Conservation (phyloP, 2,329 filamentous ascomycete species). For the Trichoderma sp. region DNA sequence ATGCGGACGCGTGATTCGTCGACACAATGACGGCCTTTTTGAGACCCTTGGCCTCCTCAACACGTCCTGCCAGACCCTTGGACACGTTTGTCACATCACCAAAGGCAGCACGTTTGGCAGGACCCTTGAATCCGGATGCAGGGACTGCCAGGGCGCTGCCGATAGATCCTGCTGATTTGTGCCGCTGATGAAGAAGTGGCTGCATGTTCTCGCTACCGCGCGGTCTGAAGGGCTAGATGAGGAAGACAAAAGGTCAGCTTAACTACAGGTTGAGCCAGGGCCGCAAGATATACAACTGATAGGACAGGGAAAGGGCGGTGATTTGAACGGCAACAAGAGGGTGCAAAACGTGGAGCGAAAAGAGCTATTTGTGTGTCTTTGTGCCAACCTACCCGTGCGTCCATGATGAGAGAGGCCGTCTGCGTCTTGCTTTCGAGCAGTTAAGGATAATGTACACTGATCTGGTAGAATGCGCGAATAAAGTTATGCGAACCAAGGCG, state of each 20-base stretch:
- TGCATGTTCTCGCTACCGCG: constrained; percentile 54
- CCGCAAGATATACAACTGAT: background rate
- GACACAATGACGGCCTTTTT: constrained; percentile 31
- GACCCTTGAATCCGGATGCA: constrained; percentile 34
- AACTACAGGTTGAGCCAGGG: background rate
- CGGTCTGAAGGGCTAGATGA: constrained; percentile 38
- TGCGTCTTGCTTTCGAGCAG: constrained; percentile 20
- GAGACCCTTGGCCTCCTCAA: constrained; percentile 36
- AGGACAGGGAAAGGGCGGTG: background rate
- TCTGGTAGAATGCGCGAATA: constrained; percentile 25
- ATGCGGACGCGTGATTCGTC: constrained; percentile 27
- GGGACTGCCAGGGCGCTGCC: constrained; percentile 28
- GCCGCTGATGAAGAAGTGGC: constrained; percentile 65
- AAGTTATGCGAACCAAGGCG: constrained; percentile 15
- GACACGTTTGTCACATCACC: constrained; percentile 76
- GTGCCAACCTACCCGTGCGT: constrained; percentile 34
- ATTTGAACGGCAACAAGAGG: background rate
- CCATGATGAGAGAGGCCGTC: constrained; percentile 30
- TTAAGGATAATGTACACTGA: constrained; percentile 21
- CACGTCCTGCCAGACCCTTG: constrained; percentile 32
- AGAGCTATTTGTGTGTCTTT: background rate
- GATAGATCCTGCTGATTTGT: constrained; percentile 72
- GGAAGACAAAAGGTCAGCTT: background rate
- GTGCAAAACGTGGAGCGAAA: background rate
- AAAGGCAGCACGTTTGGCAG: constrained; percentile 74